phyloP scores from a whole-genome alignment of 805 yeast species.

The Ogataea philodendri region DNA sequence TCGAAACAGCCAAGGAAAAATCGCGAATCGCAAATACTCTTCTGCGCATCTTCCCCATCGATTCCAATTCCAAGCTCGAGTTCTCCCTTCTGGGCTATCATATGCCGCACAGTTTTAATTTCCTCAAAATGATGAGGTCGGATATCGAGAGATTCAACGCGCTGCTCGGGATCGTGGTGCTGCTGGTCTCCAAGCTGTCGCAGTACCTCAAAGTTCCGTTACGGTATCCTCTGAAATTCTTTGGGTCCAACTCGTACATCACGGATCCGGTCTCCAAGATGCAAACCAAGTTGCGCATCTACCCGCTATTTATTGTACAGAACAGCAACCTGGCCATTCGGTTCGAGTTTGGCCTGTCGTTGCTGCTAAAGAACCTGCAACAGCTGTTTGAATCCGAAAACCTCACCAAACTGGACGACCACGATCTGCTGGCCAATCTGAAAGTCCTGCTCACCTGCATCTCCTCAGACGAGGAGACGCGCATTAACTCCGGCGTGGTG shows the following conservation, averaged over 20 bases:
- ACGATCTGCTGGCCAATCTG: constrained; percentile 34
- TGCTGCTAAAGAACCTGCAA: constrained; percentile 47
- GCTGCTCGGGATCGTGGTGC: constrained; percentile 47
- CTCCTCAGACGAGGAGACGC: constrained; percentile 18
- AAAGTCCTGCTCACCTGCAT: constrained; percentile 36
- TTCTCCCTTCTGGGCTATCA: constrained; percentile 34
- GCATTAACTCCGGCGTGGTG: constrained; percentile 15
- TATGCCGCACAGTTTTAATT: constrained; percentile 25
- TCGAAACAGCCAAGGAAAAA: constrained; percentile 23
- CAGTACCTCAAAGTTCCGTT: constrained; percentile 43
- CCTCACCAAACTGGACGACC: constrained; percentile 30
- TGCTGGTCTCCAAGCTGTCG: constrained; percentile 40
- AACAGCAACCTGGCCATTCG: constrained; percentile 36
- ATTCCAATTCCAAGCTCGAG: constrained; percentile 24
- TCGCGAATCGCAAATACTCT: constrained; percentile 26
- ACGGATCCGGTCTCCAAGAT: constrained; percentile 46
- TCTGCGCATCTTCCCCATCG: constrained; percentile 34
- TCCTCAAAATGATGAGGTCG: constrained; percentile 25
- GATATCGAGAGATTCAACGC: constrained; percentile 44
- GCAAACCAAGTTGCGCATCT: constrained; percentile 35
- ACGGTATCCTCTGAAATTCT: constrained; percentile 47
- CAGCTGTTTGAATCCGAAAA: constrained; percentile 38
- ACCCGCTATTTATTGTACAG: constrained; percentile 52
- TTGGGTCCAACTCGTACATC: constrained; percentile 49
- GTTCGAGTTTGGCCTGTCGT: constrained; percentile 48